These are phyloP conservation scores for Suillus hirtellus DNA, from an alignment of 768 basidiomycete genomes.

Conservation along the genomic window DNA sequence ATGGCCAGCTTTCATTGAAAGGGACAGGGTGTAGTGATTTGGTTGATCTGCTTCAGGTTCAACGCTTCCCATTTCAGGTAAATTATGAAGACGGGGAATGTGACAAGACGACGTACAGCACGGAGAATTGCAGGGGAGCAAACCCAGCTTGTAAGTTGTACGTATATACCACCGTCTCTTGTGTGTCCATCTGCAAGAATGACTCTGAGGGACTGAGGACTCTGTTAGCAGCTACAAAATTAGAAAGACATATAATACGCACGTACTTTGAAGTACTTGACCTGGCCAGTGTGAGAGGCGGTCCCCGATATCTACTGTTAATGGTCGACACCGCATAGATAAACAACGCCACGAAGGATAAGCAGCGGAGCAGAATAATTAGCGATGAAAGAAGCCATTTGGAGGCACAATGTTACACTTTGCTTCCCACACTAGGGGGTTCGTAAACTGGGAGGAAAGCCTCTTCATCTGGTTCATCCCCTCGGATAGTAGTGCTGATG, in stretches of 20 bases:
- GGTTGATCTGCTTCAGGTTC: slow-evolving; percentile 28
- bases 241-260: slow-evolving; percentile 14
- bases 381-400: slow-evolving; percentile 11
- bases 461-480: slow-evolving; percentile 14
- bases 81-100: slow-evolving; percentile 27
- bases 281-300: slow-evolving; percentile 13
- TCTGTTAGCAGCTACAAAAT: slow-evolving; percentile 14
- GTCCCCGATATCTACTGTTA: slow-evolving; percentile 13
- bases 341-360: not conserved
- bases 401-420: slow-evolving; percentile 13
- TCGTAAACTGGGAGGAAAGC: slow-evolving; percentile 26
- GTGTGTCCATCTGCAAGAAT: slow-evolving; percentile 26
- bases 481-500: not conserved
- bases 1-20: slow-evolving; percentile 54
- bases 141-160: slow-evolving; percentile 47
- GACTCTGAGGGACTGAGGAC: slow-evolving; percentile 19
- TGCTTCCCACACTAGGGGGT: slow-evolving; percentile 7
- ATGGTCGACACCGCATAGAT: slow-evolving; percentile 2
- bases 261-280: slow-evolving; percentile 17
- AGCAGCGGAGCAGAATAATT: slow-evolving; percentile 12
- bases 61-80: slow-evolving; percentile 25
- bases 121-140: slow-evolving; percentile 48
- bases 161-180: slow-evolving; percentile 38
- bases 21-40: slow-evolving; percentile 48
- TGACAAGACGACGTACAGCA: slow-evolving; percentile 43